These are phyloP conservation scores for Begonia loranthoides DNA, from an alignment of 306 rosid species.

Conservation along the genomic window DNA sequence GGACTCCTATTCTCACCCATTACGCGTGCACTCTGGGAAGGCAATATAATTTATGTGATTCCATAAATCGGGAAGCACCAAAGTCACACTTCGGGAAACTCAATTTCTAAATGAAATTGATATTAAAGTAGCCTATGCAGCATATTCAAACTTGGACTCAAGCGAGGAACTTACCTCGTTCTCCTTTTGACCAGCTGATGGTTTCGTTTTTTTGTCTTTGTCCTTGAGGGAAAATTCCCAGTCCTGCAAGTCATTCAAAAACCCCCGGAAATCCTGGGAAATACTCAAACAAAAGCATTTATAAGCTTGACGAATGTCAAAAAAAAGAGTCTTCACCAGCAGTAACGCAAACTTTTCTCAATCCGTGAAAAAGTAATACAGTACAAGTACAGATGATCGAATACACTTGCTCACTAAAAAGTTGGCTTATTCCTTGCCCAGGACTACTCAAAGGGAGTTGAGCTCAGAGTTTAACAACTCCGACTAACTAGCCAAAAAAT, in stretches of 20 bases:
- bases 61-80: no score
- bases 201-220: conserved; percentile 31
- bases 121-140: background rate
- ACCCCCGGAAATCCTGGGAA: conserved; percentile 84
- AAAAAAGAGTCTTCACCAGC: background rate
- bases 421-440: background rate
- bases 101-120: background rate
- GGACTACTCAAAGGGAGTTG: background rate
- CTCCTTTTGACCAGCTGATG: conserved; percentile 26
- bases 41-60: background rate
- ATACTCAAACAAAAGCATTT: conserved; percentile 7
- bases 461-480: background rate
- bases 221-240: conserved; percentile 79
- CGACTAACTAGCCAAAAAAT: background rate
- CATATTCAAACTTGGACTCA: background rate
- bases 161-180: conserved; percentile 29
- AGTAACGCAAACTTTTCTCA: no score
- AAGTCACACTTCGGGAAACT: no score
- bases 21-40: conserved; percentile 25
- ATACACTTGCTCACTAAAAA: background rate
- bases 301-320: conserved; percentile 1
- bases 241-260: conserved; percentile 87
- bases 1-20: conserved; percentile 18
- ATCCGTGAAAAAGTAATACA: no score
- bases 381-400: no score